Conservation (phyloP, 202 grass and related monocot species). For the Carex arenaria region DNA sequence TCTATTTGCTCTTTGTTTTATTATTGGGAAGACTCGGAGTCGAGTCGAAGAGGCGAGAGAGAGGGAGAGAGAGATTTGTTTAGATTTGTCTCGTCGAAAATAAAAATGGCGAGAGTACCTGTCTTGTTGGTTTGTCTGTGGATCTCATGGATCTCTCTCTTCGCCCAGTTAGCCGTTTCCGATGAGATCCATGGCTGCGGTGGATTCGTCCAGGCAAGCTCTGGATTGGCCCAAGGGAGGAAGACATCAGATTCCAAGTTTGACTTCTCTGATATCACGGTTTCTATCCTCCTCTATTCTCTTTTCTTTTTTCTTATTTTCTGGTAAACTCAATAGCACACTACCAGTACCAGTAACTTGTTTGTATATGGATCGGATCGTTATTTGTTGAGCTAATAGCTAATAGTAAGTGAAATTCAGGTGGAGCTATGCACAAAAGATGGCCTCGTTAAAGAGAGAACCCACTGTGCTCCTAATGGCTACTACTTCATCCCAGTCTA, state of each 20-base stretch:
- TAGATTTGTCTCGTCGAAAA: neutral
- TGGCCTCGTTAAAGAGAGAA: slow-evolving; percentile 89
- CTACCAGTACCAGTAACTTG: too few species aligned
- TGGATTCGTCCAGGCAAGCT: slow-evolving; percentile 92
- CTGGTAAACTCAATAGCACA: too few species aligned
- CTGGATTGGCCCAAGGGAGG: slow-evolving; percentile 58
- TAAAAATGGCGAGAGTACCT: neutral
- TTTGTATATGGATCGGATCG: too few species aligned
- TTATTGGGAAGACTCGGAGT: too few species aligned
- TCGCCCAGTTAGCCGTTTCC: slow-evolving; percentile 20
- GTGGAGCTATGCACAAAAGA: slow-evolving; percentile 87
- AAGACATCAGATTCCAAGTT: slow-evolving; percentile 73
- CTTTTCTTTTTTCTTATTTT: neutral
- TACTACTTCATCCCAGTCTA: slow-evolving; percentile 98
- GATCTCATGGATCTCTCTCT: slow-evolving; percentile 12
- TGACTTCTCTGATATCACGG: slow-evolving; percentile 89
- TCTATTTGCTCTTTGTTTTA: too few species aligned
- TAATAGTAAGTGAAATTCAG: slow-evolving; percentile 23
- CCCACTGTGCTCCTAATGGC: slow-evolving; percentile 94
- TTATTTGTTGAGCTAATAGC: too few species aligned
- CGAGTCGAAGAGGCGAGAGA: too few species aligned
- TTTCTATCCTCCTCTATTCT: slow-evolving; percentile 15
- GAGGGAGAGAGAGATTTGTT: too few species aligned
- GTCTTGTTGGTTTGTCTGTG: slow-evolving; percentile 4
- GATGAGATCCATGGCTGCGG: slow-evolving; percentile 91